A percentile compares a stretch with the other conserved stretches of the same genome.
Conservation (phyloP, 75 land plant species). For the Larix kaempferi region DNA sequence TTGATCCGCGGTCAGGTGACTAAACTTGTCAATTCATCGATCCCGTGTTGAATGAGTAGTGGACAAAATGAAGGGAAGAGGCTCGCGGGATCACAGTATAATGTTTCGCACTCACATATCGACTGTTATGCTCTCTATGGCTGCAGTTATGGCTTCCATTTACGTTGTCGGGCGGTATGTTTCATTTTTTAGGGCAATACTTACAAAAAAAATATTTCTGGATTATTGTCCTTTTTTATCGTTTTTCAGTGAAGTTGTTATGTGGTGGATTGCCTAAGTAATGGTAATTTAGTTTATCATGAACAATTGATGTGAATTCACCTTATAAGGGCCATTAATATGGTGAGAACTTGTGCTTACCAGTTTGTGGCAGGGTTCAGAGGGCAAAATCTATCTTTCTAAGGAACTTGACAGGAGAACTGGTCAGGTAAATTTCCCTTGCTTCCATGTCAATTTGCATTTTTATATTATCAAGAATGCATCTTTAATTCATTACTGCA, state of each 20-base stretch:
- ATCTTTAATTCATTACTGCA: too few species aligned
- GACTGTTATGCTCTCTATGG: slow-evolving; percentile 42
- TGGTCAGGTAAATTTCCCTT: slow-evolving; percentile 13
- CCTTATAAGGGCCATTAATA: neutral
- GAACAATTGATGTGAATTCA: neutral
- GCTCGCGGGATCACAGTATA: slow-evolving; percentile 6
- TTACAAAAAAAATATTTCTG: neutral
- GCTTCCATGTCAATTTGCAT: too few species aligned
- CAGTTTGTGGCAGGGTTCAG: slow-evolving; percentile 67
- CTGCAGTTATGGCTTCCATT: slow-evolving; percentile 49
- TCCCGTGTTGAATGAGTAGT: neutral
- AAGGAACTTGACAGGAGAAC: slow-evolving; percentile 52
- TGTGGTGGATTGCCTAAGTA: neutral
- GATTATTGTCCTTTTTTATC: neutral
- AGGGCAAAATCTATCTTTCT: slow-evolving; percentile 45
- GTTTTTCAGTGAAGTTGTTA: neutral
- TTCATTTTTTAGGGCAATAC: neutral
- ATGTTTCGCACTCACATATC: slow-evolving; percentile 35
- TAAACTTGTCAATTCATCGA: neutral
- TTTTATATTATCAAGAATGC: too few species aligned
- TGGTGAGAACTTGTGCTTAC: slow-evolving; percentile 1
- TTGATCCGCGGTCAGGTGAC: neutral
- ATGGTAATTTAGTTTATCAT: neutral
- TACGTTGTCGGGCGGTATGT: slow-evolving; percentile 60
- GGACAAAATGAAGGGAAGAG: slow-evolving; percentile 9